A percentile compares a stretch with the other conserved stretches of the same genome.
These are phyloP conservation scores for Naganishia kalamii DNA, from an alignment of 768 basidiomycete genomes.

Conservation along the genomic window DNA sequence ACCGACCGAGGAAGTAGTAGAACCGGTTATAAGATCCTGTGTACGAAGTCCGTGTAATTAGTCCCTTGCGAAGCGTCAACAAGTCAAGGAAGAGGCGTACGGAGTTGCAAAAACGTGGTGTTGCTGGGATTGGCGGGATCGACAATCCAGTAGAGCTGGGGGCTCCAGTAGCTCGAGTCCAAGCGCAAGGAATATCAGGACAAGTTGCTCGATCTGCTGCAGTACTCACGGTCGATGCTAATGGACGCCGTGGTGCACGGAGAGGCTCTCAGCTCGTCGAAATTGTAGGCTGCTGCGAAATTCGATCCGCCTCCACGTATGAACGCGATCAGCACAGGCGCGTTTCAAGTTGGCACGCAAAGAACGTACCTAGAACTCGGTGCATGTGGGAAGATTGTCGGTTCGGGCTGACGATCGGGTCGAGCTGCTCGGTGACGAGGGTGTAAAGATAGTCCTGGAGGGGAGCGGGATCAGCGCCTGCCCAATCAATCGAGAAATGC, in stretches of 20 bases:
- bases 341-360: neutral
- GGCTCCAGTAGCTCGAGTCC: no score
- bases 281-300: conserved; percentile 37
- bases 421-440: conserved; percentile 37
- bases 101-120: neutral
- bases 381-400: conserved; percentile 37
- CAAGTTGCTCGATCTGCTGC: neutral
- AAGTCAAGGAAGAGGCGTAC: no score
- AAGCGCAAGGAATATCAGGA: no score
- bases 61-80: no score
- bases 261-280: conserved; percentile 26
- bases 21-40: neutral
- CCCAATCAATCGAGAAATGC: neutral
- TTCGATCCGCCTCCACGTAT: conserved; percentile 24
- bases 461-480: neutral
- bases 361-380: conserved; percentile 33
- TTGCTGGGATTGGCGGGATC: neutral
- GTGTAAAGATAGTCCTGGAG: neutral
- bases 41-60: no score
- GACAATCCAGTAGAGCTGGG: conserved; percentile 23
- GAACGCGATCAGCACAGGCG: conserved; percentile 15
- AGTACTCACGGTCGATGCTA: neutral
- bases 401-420: conserved; percentile 40
- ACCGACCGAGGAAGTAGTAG: conserved; percentile 10
- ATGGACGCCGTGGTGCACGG: conserved; percentile 31